Percentiles rank a stretch among this genome's conserved stretches.
phyloP scores from a whole-genome alignment of 164 flowering plant genomes.

The Vitis labrusca region DNA sequence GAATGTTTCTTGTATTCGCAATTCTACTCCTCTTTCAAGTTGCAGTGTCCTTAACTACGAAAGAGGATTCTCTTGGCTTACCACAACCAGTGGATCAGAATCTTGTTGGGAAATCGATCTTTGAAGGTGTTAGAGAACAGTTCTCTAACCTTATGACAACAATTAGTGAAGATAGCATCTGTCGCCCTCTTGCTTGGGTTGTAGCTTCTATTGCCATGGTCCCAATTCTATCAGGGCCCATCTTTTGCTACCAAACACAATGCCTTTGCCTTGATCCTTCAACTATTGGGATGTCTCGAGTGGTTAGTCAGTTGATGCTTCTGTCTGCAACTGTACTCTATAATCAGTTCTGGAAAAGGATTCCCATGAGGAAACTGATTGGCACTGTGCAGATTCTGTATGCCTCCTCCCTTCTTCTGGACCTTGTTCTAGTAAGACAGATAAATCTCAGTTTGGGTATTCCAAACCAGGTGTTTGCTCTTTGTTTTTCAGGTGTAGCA shows the following conservation, averaged over 20 bases:
- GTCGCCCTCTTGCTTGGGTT: slow-evolving; percentile 67
- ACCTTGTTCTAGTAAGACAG: slow-evolving; percentile 68
- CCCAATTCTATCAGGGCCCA: slow-evolving; percentile 77
- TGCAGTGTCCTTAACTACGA: slow-evolving; percentile 40
- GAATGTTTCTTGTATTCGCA: slow-evolving; percentile 58
- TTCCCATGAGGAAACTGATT: slow-evolving; percentile 64
- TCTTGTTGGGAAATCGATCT: slow-evolving; percentile 27
- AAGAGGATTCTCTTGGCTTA: slow-evolving; percentile 63
- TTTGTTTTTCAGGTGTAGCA: slow-evolving; percentile 76
- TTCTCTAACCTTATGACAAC: slow-evolving; percentile 47
- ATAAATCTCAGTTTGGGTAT: slow-evolving; percentile 67
- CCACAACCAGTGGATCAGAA: slow-evolving; percentile 22
- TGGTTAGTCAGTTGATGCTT: slow-evolving; percentile 70
- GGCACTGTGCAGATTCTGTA: slow-evolving; percentile 52
- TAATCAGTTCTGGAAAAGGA: slow-evolving; percentile 51
- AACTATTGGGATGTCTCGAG: slow-evolving; percentile 76
- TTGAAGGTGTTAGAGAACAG: slow-evolving; percentile 41
- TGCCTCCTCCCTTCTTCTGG: slow-evolving; percentile 70
- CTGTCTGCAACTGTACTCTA: slow-evolving; percentile 57
- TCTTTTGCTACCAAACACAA: slow-evolving; percentile 88
- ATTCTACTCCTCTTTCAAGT: slow-evolving; percentile 59
- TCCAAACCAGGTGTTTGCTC: slow-evolving; percentile 61
- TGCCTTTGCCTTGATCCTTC: slow-evolving; percentile 68
- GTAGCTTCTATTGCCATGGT: slow-evolving; percentile 69
- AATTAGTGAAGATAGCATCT: slow-evolving; percentile 45